Conservation (phyloP, 371 early-diverging fungal genomes). For the Apophysomyces variabilis region DNA sequence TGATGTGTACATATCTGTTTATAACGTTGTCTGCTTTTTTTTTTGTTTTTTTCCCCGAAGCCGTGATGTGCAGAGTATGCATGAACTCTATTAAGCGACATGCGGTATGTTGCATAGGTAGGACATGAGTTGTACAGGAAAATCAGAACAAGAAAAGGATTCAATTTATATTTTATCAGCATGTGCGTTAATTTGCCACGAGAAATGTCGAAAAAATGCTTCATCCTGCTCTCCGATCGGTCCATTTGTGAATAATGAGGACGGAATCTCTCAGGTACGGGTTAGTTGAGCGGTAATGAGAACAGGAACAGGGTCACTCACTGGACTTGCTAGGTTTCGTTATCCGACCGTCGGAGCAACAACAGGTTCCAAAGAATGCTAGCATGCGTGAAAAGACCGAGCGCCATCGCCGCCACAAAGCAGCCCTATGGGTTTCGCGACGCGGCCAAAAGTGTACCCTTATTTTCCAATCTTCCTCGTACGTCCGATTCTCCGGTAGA, state of each 20-base stretch:
- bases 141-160: too few relatives aligned
- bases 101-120: conserved; percentile 28
- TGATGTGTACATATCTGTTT: neutral
- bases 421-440: conserved; percentile 1
- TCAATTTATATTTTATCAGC: conserved; percentile 16
- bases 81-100: conserved; percentile 27
- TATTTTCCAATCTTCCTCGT: neutral
- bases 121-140: neutral
- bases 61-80: conserved; percentile 38
- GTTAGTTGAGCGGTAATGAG: neutral
- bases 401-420: conserved; percentile 8
- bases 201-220: conserved; percentile 32
- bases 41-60: conserved; percentile 4
- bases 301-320: too few relatives aligned
- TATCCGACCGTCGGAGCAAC: conserved; percentile 14
- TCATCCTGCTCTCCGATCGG: conserved; percentile 30
- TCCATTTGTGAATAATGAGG: conserved; percentile 11
- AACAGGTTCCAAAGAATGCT: conserved; percentile 30
- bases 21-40: too few relatives aligned
- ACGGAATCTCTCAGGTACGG: neutral
- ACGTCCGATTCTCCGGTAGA: neutral
- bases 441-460: conserved; percentile 6
- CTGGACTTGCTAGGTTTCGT: neutral
- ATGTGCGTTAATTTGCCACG: conserved; percentile 43
- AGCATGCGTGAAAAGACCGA: conserved; percentile 16